Conservation (phyloP, 225 moss, liverwort and hornwort species). For the Antitrichia curtipendula region DNA sequence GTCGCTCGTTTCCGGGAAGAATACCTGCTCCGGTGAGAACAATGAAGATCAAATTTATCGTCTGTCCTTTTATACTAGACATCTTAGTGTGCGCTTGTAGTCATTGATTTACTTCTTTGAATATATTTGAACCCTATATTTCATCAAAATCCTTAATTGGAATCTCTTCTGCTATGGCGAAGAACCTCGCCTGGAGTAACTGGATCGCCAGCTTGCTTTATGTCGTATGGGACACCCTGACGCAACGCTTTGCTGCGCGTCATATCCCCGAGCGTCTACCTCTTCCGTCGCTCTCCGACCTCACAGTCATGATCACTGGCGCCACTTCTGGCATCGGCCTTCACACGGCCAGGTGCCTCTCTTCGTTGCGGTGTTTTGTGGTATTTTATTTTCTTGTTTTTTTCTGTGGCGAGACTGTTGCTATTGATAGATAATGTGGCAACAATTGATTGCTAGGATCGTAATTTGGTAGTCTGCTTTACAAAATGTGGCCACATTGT, state of each 20-base stretch:
- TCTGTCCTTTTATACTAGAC: background rate
- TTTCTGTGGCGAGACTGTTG: background rate
- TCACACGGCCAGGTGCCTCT: constrained; percentile 41
- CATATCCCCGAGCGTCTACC: constrained; percentile 38
- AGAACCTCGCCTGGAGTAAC: constrained; percentile 6
- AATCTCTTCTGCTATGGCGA: background rate
- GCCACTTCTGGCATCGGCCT: constrained; percentile 86
- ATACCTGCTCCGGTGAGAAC: constrained; percentile 30
- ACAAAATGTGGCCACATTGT: background rate
- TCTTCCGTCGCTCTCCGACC: constrained; percentile 15
- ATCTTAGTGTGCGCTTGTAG: background rate
- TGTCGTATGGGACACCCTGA: constrained; percentile 22
- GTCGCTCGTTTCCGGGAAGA: constrained; percentile 2
- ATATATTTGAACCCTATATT: background rate
- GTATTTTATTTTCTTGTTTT: too few relatives aligned
- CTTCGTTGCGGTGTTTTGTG: background rate
- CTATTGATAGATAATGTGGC: background rate
- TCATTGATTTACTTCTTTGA: background rate
- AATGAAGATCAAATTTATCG: background rate
- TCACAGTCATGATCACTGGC: constrained; percentile 75
- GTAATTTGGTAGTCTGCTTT: background rate
- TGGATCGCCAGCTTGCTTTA: constrained; percentile 16
- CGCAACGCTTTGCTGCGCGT: constrained; percentile 34
- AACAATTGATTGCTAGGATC: background rate
- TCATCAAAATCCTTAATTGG: background rate